A percentile compares a stretch with the other conserved stretches of the same genome.
phyloP scores from a whole-genome alignment of 148 eudicot genomes.

The Hydrangea macrophylla region DNA sequence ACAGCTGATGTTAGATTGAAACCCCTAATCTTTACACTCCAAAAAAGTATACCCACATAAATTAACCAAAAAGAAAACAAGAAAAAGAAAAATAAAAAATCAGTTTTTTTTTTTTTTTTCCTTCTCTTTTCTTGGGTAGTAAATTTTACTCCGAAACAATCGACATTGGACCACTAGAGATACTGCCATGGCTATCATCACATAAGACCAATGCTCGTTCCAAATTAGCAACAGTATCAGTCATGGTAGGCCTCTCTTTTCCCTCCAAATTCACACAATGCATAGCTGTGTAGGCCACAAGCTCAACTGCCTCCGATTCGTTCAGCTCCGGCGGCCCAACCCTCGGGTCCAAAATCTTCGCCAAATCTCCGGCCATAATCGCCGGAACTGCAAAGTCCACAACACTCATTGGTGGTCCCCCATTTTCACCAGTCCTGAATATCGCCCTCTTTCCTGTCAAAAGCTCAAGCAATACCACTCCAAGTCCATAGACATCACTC shows the following conservation, averaged over 20 bases:
- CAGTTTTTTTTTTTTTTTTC: not conserved
- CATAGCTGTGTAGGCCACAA: conserved; percentile 80
- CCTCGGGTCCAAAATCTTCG: conserved; percentile 60
- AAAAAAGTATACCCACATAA: conserved; percentile 4
- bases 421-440: conserved; percentile 45
- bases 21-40: conserved; percentile 13
- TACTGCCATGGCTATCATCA: conserved; percentile 76
- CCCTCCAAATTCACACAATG: conserved; percentile 92
- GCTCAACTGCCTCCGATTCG: conserved; percentile 85
- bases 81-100: conserved; percentile 8
- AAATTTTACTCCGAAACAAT: conserved; percentile 61
- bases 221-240: conserved; percentile 82
- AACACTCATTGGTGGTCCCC: conserved; percentile 52
- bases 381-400: conserved; percentile 78
- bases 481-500: conserved; percentile 94
- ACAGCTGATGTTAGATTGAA: conserved; percentile 13
- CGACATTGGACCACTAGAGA: conserved; percentile 67
- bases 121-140: not conserved
- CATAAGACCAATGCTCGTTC: conserved; percentile 71
- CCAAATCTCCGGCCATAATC: conserved; percentile 64
- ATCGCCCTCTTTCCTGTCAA: conserved; percentile 84
- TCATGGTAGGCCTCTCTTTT: conserved; percentile 82
- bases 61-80: not conserved
- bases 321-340: conserved; percentile 60
- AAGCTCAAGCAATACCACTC: conserved; percentile 84